A percentile compares a stretch with the other conserved stretches of the same genome.
Conservation (phyloP, 2,329 filamentous ascomycete species). For the Colletotrichum salicis region DNA sequence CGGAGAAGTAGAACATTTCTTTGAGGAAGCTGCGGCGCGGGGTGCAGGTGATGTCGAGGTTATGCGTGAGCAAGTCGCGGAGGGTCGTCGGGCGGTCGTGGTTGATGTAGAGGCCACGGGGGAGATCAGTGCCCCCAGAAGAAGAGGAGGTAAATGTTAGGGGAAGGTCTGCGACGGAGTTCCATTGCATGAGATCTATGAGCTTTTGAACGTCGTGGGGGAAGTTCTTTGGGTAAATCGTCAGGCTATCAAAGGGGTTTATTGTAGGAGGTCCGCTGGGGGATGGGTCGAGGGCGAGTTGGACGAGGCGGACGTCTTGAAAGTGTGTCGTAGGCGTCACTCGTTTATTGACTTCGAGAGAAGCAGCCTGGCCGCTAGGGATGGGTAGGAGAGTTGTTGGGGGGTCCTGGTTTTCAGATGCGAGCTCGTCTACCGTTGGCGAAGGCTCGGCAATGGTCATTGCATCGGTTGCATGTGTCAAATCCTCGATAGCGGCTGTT, state of each 20-base stretch:
- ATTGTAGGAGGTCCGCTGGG: constrained; percentile 45
- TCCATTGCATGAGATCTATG: constrained; percentile 84
- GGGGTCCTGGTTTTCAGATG: constrained; percentile 24
- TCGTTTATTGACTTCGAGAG: constrained; percentile 73
- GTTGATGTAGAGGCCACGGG: constrained; percentile 50
- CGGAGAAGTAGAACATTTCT: constrained; percentile 79
- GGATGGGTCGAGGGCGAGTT: constrained; percentile 25
- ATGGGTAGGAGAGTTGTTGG: constrained; percentile 61
- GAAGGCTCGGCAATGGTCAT: constrained; percentile 6
- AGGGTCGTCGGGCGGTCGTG: constrained; percentile 65
- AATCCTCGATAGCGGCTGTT: background rate
- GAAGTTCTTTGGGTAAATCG: constrained; percentile 89
- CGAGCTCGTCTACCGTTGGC: background rate
- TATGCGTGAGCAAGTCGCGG: constrained; percentile 80
- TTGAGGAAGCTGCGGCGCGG: constrained; percentile 89
- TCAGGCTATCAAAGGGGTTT: constrained; percentile 81
- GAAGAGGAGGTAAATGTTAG: constrained; percentile 50
- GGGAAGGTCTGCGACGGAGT: constrained; percentile 73
- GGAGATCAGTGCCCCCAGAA: constrained; percentile 28
- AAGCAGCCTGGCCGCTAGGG: constrained; percentile 65
- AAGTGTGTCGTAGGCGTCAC: constrained; percentile 83
- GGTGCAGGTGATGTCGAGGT: constrained; percentile 89
- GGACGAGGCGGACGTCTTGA: constrained; percentile 89
- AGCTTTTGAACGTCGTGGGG: constrained; percentile 81
- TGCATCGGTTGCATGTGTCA: constrained; percentile 1